phyloP scores from a whole-genome alignment of 305 asterid genomes.

The Solanum hybrid region DNA sequence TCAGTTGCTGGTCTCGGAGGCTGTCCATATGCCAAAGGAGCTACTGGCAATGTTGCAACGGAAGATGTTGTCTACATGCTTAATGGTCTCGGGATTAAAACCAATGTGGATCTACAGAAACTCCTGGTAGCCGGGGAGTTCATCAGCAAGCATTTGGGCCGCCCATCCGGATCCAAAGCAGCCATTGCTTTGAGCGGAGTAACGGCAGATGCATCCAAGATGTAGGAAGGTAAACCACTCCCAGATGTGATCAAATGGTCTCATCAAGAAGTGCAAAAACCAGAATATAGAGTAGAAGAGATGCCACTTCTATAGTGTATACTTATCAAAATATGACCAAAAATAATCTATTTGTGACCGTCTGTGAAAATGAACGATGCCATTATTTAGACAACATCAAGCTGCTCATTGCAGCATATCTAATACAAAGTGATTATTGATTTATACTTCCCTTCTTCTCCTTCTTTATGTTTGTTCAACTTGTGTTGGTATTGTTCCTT shows the following conservation, averaged over 20 bases:
- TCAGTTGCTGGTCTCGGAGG: slow-evolving; percentile 93
- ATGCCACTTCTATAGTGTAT: background rate
- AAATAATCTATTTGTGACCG: background rate
- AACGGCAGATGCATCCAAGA: slow-evolving; percentile 36
- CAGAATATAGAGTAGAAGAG: background rate
- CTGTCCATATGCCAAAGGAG: slow-evolving; percentile 94
- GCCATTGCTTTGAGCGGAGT: slow-evolving; percentile 54
- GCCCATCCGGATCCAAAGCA: slow-evolving; percentile 73
- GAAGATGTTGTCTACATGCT: slow-evolving; percentile 98
- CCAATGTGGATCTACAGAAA: slow-evolving; percentile 60
- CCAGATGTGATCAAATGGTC: background rate
- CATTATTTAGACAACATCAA: background rate
- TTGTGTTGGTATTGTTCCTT: background rate
- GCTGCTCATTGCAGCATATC: slow-evolving; percentile 2
- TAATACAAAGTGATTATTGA: background rate
- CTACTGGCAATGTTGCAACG: slow-evolving; percentile 92
- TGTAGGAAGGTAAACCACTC: background rate
- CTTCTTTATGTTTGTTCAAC: background rate
- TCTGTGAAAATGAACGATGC: background rate
- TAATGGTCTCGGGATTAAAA: slow-evolving; percentile 66
- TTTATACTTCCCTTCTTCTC: background rate
- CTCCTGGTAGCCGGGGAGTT: slow-evolving; percentile 76
- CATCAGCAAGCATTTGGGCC: slow-evolving; percentile 56
- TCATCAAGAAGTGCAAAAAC: background rate
- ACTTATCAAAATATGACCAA: background rate